Evolutionary conservation across 345 rosid species (phyloP).

Genomic region (Moricandia moricandioides): DNA sequence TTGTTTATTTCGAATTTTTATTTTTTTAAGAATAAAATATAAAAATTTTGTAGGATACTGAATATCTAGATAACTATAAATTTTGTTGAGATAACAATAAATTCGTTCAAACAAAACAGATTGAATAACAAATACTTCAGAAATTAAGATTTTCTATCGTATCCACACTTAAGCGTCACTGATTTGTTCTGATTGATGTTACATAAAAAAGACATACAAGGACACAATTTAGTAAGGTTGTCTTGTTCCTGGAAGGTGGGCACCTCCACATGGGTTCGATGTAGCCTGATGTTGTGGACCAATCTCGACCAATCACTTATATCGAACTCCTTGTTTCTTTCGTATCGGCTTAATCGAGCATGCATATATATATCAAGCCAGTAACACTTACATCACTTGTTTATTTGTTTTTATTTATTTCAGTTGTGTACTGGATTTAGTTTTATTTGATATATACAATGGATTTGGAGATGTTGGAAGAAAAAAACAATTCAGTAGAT

Average conservation of each 20-base stretch:
- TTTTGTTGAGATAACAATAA: too few species aligned
- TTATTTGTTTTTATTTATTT: neutral
- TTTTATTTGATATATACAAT: neutral
- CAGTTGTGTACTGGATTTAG: neutral
- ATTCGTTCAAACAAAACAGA: too few species aligned
- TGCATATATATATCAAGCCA: neutral
- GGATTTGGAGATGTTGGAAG: neutral
- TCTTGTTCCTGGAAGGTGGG: neutral
- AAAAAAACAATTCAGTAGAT: neutral
- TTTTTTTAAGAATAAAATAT: too few species aligned
- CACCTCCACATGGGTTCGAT: constrained; percentile 13
- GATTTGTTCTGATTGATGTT: neutral
- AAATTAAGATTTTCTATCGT: too few species aligned
- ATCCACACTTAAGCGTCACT: neutral
- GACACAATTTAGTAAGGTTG: neutral
- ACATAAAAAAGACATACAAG: neutral
- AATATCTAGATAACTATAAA: too few species aligned
- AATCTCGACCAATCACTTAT: neutral
- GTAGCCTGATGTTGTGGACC: neutral
- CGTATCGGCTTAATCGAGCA: neutral
- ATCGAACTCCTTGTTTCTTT: neutral
- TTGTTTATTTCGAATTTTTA: too few species aligned
- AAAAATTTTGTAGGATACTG: too few species aligned
- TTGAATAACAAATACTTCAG: too few species aligned
- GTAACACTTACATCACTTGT: neutral